Percentiles rank a stretch among this genome's conserved stretches.
These are phyloP conservation scores for Areca catechu DNA, from an alignment of 176 grass and related monocot genomes.

Conservation along the genomic window DNA sequence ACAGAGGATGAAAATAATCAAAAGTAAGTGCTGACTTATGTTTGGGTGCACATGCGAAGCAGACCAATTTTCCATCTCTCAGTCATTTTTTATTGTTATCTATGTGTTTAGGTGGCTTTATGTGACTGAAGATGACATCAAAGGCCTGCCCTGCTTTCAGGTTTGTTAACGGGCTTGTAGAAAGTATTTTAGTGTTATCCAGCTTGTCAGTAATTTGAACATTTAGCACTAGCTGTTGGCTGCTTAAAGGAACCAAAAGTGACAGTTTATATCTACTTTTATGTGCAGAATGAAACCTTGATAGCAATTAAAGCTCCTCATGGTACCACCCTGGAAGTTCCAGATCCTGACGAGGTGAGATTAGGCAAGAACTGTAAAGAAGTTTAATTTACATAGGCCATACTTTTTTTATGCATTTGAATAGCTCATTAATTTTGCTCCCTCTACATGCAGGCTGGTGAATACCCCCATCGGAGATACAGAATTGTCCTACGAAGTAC, in stretches of 20 bases:
- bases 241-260: too few species aligned
- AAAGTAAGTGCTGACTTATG: constrained; percentile 29
- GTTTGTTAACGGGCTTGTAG: constrained; percentile 26
- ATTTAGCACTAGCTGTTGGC: too few species aligned
- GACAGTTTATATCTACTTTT: not conserved
- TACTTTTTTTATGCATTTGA: not conserved
- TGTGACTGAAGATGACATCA: constrained; percentile 94
- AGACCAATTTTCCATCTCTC: not conserved
- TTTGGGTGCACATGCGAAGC: not conserved
- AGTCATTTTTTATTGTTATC: not conserved
- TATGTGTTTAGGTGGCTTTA: constrained; percentile 64
- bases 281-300: constrained; percentile 72
- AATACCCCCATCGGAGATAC: constrained; percentile 73
- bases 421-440: not conserved
- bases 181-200: not conserved
- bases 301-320: constrained; percentile 94
- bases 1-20: constrained; percentile 75
- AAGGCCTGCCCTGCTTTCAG: constrained; percentile 85
- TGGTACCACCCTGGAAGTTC: constrained; percentile 83
- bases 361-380: not conserved
- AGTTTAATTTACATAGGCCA: not conserved
- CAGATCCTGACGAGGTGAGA: constrained; percentile 73
- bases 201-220: too few species aligned
- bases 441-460: constrained; percentile 43
- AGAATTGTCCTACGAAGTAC: constrained; percentile 82